phyloP scores from a whole-genome alignment of 257 asterid genomes.

The Capsicum pubescens region DNA sequence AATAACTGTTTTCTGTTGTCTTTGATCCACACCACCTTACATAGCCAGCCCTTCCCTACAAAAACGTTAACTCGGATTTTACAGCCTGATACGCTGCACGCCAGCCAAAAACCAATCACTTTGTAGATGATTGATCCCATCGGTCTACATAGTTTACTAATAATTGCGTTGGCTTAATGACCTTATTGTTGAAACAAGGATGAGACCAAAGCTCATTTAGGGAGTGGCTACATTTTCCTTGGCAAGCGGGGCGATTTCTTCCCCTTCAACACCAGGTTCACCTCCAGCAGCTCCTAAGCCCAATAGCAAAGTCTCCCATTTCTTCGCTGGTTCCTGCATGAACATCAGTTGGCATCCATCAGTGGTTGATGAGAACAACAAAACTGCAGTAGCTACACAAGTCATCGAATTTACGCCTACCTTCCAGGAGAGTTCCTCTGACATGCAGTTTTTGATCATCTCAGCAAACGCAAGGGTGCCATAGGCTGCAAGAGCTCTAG shows the following conservation, averaged over 20 bases:
- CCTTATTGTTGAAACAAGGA: not conserved
- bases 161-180: not conserved
- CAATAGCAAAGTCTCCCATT: conserved; percentile 76
- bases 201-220: conserved; percentile 35
- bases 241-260: conserved; percentile 84
- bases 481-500: conserved; percentile 63
- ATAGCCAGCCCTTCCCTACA: not conserved
- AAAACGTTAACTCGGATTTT: not conserved
- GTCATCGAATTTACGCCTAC: conserved; percentile 37
- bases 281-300: conserved; percentile 73
- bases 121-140: not conserved
- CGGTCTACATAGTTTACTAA: not conserved
- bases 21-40: not conserved
- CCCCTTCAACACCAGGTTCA: conserved; percentile 75
- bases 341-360: conserved; percentile 3
- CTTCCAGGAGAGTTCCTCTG: conserved; percentile 97
- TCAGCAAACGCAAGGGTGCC: conserved; percentile 63
- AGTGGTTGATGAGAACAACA: not conserved
- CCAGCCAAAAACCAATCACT: conserved; percentile 15
- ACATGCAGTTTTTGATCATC: conserved; percentile 88
- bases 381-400: not conserved
- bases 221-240: conserved; percentile 91
- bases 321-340: conserved; percentile 81
- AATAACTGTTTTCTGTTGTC: not conserved
- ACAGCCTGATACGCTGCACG: conserved; percentile 1